Conservation (phyloP, 2,329 filamentous ascomycete species). For the Epichloe bromicola region DNA sequence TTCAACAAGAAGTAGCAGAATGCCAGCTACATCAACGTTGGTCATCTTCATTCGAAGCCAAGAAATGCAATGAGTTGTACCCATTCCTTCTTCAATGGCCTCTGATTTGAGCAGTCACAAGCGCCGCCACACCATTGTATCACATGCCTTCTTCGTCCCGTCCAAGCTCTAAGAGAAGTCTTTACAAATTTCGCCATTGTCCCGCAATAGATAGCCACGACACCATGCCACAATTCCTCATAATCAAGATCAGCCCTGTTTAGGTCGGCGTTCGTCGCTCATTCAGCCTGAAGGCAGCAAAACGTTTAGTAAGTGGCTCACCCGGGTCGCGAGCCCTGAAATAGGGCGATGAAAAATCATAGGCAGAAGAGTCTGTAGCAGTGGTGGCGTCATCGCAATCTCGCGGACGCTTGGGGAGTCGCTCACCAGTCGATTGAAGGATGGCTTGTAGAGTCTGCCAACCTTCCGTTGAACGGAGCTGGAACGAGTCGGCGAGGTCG, state of each 20-base stretch:
- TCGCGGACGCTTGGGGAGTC: conserved; percentile 62
- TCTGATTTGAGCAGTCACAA: not conserved
- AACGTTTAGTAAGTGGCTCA: conserved; percentile 51
- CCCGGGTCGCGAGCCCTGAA: conserved; percentile 22
- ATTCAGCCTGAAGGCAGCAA: conserved; percentile 53
- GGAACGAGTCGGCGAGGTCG: conserved; percentile 67
- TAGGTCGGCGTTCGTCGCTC: conserved; percentile 16
- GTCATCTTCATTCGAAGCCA: too few species aligned
- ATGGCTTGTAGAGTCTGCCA: conserved; percentile 93
- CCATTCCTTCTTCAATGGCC: not conserved
- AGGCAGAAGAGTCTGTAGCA: conserved; percentile 12
- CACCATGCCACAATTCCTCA: not conserved
- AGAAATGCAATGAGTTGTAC: not conserved
- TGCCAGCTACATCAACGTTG: too few species aligned
- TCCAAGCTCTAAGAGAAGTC: not conserved
- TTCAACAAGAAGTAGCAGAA: too few species aligned
- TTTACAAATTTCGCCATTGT: not conserved
- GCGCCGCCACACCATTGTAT: not conserved
- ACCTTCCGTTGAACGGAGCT: conserved; percentile 74
- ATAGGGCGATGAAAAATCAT: conserved; percentile 4
- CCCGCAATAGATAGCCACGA: not conserved
- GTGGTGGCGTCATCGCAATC: conserved; percentile 23
- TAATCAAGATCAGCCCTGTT: not conserved
- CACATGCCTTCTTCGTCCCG: not conserved
- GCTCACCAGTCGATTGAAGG: conserved; percentile 94